Conservation (phyloP, 179 eudicot genomes). For the Spergularia azorica region DNA sequence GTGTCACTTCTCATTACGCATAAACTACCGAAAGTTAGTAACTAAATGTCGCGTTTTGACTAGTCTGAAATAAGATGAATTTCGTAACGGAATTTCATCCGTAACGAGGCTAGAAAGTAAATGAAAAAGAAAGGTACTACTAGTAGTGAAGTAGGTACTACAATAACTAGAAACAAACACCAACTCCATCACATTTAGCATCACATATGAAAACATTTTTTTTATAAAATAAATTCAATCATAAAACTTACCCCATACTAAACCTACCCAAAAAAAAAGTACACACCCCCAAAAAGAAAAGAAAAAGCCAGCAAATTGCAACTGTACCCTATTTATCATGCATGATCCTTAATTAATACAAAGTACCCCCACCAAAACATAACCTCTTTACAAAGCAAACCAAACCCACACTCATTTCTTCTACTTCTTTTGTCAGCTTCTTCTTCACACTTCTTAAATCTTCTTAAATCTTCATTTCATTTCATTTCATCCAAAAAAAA, state of each 20-base stretch:
- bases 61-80: too few species aligned
- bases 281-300: not conserved
- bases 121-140: too few species aligned
- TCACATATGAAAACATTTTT: too few species aligned
- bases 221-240: not conserved
- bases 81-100: too few species aligned
- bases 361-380: conserved; percentile 4
- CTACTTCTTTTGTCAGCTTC: not conserved
- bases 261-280: too few species aligned
- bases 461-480: not conserved
- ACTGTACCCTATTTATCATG: conserved; percentile 24
- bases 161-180: not conserved
- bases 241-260: not conserved
- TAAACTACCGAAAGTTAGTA: too few species aligned
- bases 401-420: not conserved
- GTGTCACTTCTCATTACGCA: too few species aligned
- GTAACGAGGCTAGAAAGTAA: too few species aligned
- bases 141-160: too few species aligned
- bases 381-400: conserved; percentile 18
- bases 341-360: not conserved
- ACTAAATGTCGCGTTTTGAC: too few species aligned
- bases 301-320: conserved; percentile 18
- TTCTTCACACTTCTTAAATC: not conserved
- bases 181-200: not conserved
- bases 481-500: too few species aligned